phyloP scores from a whole-genome alignment of 169 alveolate genomes.

The Amoebophrya sp. region DNA sequence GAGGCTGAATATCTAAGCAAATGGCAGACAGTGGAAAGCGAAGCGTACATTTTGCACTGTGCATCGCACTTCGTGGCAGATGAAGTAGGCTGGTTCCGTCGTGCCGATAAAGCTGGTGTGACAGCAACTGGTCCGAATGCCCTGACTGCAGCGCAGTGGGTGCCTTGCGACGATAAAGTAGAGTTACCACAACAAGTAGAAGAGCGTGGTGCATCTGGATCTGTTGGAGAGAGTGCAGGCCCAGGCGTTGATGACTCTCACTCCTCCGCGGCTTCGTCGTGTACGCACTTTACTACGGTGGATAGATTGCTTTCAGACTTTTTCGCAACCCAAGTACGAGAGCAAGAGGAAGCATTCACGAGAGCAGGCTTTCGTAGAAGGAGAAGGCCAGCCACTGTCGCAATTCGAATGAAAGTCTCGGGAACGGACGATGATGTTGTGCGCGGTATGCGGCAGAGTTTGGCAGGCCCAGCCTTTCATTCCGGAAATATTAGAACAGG shows the following conservation, averaged over 20 bases:
- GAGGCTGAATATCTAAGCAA: too few species aligned
- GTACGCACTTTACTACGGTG: neutral
- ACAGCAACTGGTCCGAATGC: neutral
- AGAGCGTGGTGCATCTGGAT: too few species aligned
- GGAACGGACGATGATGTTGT: neutral
- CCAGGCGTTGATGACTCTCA: too few species aligned
- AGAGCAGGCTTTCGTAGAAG: neutral
- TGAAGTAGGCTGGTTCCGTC: neutral
- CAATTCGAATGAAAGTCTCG: neutral
- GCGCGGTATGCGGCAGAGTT: neutral
- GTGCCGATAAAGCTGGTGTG: neutral
- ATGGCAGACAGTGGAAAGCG: too few species aligned
- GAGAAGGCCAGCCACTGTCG: neutral
- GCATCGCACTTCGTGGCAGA: neutral
- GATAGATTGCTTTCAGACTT: neutral
- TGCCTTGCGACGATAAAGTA: neutral
- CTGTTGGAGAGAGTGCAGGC: too few species aligned
- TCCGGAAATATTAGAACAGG: too few species aligned
- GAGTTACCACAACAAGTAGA: too few species aligned
- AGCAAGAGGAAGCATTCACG: too few species aligned
- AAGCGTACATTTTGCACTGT: neutral
- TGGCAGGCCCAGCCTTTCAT: too few species aligned
- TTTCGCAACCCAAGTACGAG: neutral
- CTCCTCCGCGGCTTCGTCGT: too few species aligned
- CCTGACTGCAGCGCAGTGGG: neutral